A percentile compares a stretch with the other conserved stretches of the same genome.
Evolutionary conservation across 257 asterid genomes (phyloP).

Genomic region (Coffea eugenioides): DNA sequence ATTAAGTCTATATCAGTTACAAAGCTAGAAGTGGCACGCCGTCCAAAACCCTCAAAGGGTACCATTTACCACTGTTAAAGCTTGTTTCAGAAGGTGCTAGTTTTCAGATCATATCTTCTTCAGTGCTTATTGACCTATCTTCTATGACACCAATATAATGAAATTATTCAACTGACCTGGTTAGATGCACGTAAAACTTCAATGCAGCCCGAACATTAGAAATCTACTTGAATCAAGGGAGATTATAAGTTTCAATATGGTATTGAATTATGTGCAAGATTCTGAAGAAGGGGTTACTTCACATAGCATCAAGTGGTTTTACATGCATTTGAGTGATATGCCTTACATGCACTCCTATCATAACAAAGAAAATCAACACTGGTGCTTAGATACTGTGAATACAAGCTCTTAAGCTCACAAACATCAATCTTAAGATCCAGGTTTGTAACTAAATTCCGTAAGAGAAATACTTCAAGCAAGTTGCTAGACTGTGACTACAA

Average conservation of each 20-base stretch:
- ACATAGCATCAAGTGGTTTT: neutral
- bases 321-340: neutral
- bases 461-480: neutral
- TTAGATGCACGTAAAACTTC: neutral
- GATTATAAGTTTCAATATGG: too few relatives aligned
- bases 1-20: too few relatives aligned
- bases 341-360: neutral
- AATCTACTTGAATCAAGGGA: neutral
- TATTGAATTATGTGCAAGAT: too few relatives aligned
- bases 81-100: neutral
- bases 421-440: neutral
- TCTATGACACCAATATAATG: neutral
- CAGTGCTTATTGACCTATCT: neutral
- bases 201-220: neutral
- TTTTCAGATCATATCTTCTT: neutral
- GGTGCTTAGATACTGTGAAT: neutral
- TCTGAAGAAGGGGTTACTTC: neutral
- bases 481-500: neutral
- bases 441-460: neutral
- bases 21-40: too few relatives aligned
- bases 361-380: neutral
- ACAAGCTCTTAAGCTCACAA: neutral
- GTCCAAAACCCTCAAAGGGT: neutral
- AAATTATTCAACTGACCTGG: neutral
- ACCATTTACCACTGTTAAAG: neutral